Conservation (phyloP, 176 grass and related monocot species). For the Oryza glaberrima region DNA sequence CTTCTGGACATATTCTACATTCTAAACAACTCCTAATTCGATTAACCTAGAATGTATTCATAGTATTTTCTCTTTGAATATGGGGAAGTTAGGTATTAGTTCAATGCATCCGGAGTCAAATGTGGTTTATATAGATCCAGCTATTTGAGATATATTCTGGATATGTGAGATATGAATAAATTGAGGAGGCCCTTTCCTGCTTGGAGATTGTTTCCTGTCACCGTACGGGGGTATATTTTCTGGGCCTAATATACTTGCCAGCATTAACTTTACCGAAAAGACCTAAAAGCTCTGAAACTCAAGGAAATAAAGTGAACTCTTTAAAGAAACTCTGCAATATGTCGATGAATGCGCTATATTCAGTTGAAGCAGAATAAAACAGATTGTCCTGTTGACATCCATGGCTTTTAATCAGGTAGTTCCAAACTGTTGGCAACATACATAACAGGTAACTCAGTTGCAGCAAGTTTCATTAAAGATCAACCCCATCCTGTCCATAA, state of each 20-base stretch:
- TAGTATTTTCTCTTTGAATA: not conserved
- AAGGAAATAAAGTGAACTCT: not conserved
- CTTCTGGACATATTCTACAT: not conserved
- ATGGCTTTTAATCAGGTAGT: not conserved
- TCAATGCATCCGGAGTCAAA: not conserved
- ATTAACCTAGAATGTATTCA: not conserved
- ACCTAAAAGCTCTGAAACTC: not conserved
- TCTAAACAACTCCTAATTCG: not conserved
- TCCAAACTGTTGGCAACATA: not conserved
- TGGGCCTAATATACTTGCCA: not conserved
- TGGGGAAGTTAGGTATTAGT: not conserved
- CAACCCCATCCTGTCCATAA: not conserved
- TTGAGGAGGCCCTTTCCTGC: not conserved
- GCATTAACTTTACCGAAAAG: not conserved
- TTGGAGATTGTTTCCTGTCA: not conserved
- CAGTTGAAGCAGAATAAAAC: not conserved
- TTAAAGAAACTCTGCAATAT: not conserved
- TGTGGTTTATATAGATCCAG: not conserved
- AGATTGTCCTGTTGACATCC: not conserved
- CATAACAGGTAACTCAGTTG: not conserved
- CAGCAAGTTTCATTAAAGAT: slow-evolving; percentile 5
- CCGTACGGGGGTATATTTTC: not conserved
- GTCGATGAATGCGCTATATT: slow-evolving; percentile 12
- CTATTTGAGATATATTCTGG: slow-evolving; percentile 11
- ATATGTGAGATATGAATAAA: not conserved